Percentiles rank a stretch among this genome's conserved stretches.
Evolutionary conservation across 2,329 filamentous ascomycete species (phyloP).

Genomic region (Alternaria gansuensis): DNA sequence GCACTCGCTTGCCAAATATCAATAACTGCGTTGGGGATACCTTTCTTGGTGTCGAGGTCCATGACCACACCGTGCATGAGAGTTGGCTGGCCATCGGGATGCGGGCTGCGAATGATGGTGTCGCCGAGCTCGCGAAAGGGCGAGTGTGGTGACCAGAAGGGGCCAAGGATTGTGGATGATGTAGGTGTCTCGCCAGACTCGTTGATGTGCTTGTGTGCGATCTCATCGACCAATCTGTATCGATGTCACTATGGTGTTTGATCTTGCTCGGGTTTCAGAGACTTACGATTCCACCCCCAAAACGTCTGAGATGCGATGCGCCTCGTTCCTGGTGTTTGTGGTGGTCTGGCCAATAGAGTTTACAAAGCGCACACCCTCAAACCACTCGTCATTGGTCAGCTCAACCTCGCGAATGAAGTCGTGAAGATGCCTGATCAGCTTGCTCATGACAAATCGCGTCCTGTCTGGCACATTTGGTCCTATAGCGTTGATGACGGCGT

Average conservation of each 20-base stretch:
- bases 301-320: conserved; percentile 76
- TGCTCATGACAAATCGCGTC: conserved; percentile 69
- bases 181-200: conserved; percentile 71
- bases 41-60: conserved; percentile 71
- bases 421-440: conserved; percentile 76
- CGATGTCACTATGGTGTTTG: conserved; percentile 3
- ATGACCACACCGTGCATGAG: conserved; percentile 75
- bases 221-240: conserved; percentile 70
- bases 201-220: conserved; percentile 70
- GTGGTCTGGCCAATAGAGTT: conserved; percentile 77
- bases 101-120: conserved; percentile 71
- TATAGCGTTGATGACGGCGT: conserved; percentile 76
- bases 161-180: conserved; percentile 78
- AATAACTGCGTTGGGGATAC: conserved; percentile 73
- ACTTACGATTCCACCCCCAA: conserved; percentile 76
- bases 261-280: neutral
- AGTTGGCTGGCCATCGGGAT: conserved; percentile 65
- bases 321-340: conserved; percentile 75
- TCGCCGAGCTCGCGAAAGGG: conserved; percentile 74
- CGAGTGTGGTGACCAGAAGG: conserved; percentile 79
- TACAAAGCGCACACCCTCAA: conserved; percentile 76
- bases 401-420: conserved; percentile 81
- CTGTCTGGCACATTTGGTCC: conserved; percentile 73
- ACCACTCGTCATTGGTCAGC: conserved; percentile 79
- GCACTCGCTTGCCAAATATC: conserved; percentile 81